A percentile compares a stretch with the other conserved stretches of the same genome.
phyloP scores from a whole-genome alignment of 345 rosid genomes.

The Dipteronia dyeriana region DNA sequence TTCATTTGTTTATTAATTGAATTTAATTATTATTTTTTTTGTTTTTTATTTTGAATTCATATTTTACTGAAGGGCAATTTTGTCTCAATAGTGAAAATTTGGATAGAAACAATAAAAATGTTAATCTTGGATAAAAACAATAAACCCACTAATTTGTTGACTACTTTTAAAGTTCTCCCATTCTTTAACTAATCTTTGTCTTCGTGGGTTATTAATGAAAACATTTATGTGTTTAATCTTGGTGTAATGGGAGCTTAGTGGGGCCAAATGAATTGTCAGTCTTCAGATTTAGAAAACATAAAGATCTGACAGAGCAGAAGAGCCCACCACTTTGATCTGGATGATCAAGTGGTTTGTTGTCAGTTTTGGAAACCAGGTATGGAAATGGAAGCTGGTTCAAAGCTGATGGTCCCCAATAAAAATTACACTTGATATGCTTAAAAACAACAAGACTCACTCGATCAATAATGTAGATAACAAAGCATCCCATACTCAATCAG shows the following conservation, averaged over 20 bases:
- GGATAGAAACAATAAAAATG: too few relatives aligned
- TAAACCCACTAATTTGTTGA: too few relatives aligned
- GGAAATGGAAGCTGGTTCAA: slow-evolving; percentile 35
- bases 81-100: too few relatives aligned
- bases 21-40: too few relatives aligned
- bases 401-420: slow-evolving; percentile 15
- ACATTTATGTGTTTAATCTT: not conserved
- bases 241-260: not conserved
- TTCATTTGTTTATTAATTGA: too few relatives aligned
- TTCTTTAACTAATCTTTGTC: too few relatives aligned
- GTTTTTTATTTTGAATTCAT: too few relatives aligned
- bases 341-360: slow-evolving; percentile 34
- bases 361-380: slow-evolving; percentile 41
- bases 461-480: slow-evolving; percentile 13
- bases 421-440: slow-evolving; percentile 1
- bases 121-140: too few relatives aligned
- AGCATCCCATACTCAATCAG: not conserved
- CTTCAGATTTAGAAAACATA: slow-evolving; percentile 16
- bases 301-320: slow-evolving; percentile 13
- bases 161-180: too few relatives aligned
- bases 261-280: slow-evolving; percentile 14
- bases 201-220: too few relatives aligned
- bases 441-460: not conserved
- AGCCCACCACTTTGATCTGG: slow-evolving; percentile 21
- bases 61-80: too few relatives aligned